A percentile compares a stretch with the other conserved stretches of the same genome.
phyloP scores from a whole-genome alignment of 164 flowering plant species.

The Macadamia integrifolia region DNA sequence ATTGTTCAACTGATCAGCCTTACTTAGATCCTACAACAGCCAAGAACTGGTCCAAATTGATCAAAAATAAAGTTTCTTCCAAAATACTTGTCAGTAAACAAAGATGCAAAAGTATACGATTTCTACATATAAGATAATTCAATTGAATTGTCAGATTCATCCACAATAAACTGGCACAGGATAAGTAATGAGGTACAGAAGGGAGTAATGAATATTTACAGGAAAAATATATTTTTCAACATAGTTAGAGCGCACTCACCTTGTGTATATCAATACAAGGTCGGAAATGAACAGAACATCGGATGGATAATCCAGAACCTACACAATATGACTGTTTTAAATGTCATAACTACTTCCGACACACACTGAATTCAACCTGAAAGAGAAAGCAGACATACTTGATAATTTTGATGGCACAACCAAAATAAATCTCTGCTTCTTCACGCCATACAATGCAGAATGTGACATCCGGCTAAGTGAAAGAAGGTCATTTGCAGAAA shows the following conservation, averaged over 20 bases:
- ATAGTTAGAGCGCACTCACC: conserved; percentile 29
- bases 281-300: conserved; percentile 64
- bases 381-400: conserved; percentile 9
- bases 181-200: too few relatives aligned
- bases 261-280: conserved; percentile 98
- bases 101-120: background rate
- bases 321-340: conserved; percentile 3
- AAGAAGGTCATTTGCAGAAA: conserved; percentile 7
- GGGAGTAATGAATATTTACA: too few relatives aligned
- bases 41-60: too few relatives aligned
- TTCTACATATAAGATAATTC: background rate
- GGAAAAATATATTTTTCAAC: too few relatives aligned
- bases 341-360: background rate
- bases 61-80: too few relatives aligned
- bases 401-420: conserved; percentile 10
- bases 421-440: conserved; percentile 2
- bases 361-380: background rate
- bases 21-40: too few relatives aligned
- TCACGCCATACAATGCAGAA: conserved; percentile 5
- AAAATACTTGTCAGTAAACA: too few relatives aligned
- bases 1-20: too few relatives aligned
- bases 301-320: conserved; percentile 29
- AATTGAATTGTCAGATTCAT: too few relatives aligned
- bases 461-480: conserved; percentile 2
- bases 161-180: too few relatives aligned